Base-by-base conservation (phyloP, 139 green algal genomes). In the Zygnema cylindricum region DNA sequence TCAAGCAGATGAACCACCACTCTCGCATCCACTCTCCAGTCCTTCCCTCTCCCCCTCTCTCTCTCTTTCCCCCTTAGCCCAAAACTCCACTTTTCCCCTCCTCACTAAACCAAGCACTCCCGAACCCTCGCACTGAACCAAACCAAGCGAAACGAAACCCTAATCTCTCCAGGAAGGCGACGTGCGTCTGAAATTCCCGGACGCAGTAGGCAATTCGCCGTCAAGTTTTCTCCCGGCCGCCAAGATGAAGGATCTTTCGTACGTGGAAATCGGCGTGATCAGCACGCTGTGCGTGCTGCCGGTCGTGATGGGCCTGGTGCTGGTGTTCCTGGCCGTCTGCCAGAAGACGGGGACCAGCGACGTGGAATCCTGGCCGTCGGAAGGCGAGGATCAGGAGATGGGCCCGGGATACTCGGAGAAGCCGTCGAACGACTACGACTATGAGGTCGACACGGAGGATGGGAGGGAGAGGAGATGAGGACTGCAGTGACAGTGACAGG, bases 281-380 rank as follows among this genome's bases (percentile, higher is more conserved):
- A n/a, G 54, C 30, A 35, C 69, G 36, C 69, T 87, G 36, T 87
- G 82, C 42, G 82, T 87, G 32, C 63, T 87, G 82, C 82, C 82
- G 21, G 82, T 87, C 23, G 82, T 82, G 30, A 87, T 87, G 82
- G 82, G 82, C 22, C 25, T 87, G 36, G 25, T 87, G n/a, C 82
- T 87, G 23, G 82, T 87, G 23, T 33, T 82, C 49, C 39, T 82
- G 2, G 82, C 82, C 25, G 82, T 87, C 36, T 87, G 69, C 55
- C 82, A 87, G 69, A 82, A 82, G 69, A 82, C 82, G 7, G 82
- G 82, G n/a, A 82, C 55, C 2, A 87, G 82, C 43, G 82, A 87
- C 40, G 82, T 87, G 21, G 33, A 87, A 40, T 84, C 41, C 21
- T 87, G 82, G 82, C 82, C 82, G 30, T 87, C 82, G n/a, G 77